Conservation (phyloP, 257 asterid species). For the Lithospermum erythrorhizon region DNA sequence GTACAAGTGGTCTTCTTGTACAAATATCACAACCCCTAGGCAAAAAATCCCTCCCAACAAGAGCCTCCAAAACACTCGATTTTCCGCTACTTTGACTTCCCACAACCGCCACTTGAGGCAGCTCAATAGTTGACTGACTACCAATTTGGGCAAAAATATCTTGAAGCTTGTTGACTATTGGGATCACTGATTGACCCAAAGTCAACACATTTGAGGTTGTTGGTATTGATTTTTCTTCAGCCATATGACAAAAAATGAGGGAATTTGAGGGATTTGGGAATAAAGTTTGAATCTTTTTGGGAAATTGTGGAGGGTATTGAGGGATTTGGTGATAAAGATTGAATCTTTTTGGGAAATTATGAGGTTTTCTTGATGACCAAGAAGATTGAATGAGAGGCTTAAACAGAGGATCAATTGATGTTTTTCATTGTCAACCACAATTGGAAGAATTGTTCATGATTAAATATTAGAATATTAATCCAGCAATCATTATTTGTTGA, state of each 20-base stretch:
- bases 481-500: too few species aligned
- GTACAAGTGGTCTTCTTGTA: slow-evolving; percentile 68
- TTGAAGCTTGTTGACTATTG: slow-evolving; percentile 58
- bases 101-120: slow-evolving; percentile 82
- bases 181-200: slow-evolving; percentile 52
- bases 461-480: too few species aligned
- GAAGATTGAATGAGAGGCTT: too few species aligned
- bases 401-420: too few species aligned
- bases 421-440: too few species aligned
- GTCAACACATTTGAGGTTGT: neutral
- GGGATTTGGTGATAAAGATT: too few species aligned
- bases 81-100: slow-evolving; percentile 93
- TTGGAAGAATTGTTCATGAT: too few species aligned
- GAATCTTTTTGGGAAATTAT: too few species aligned
- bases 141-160: slow-evolving; percentile 66
- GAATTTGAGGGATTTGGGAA: too few species aligned
- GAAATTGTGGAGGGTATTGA: too few species aligned
- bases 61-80: slow-evolving; percentile 77
- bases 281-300: too few species aligned
- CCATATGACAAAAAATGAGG: neutral
- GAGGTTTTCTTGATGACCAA: too few species aligned
- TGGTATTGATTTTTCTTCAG: neutral
- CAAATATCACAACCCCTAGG: slow-evolving; percentile 78
- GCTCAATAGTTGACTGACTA: slow-evolving; percentile 39
- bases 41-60: slow-evolving; percentile 72